These are phyloP conservation scores for Gracilaria gracilis DNA, from an alignment of 23 red algal species.

Conservation along the genomic window DNA sequence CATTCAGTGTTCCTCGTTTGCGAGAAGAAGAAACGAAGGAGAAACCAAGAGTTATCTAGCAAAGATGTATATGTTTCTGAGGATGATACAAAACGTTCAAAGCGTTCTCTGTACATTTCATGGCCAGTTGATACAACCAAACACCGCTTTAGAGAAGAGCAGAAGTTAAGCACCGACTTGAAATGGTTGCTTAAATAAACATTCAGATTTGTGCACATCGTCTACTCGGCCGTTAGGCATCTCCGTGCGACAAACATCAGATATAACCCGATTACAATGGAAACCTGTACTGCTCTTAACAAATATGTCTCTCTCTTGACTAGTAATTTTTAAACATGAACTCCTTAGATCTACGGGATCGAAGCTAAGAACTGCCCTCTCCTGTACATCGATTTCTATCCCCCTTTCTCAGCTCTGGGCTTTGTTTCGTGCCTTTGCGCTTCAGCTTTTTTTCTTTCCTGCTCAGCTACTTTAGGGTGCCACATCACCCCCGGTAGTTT, in stretches of 20 bases:
- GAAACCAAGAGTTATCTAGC: conserved; percentile 6
- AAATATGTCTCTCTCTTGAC: no score
- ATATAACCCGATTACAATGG: no score
- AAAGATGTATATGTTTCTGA: not conserved
- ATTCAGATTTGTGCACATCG: no score
- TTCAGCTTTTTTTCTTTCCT: conserved; percentile 40
- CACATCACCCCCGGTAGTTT: conserved; percentile 60
- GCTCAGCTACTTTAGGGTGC: conserved; percentile 50
- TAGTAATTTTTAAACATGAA: not conserved
- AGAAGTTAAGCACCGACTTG: no score
- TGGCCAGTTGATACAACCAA: not conserved
- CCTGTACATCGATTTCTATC: not conserved
- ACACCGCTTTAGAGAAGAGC: no score
- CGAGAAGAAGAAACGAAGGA: not conserved
- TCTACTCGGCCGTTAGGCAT: no score
- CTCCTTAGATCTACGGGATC: not conserved
- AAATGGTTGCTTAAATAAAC: no score
- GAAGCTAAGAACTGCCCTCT: not conserved
- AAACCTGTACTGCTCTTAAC: no score
- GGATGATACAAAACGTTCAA: not conserved
- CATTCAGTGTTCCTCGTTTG: not conserved
- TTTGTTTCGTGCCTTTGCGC: not conserved
- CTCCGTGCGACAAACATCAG: no score
- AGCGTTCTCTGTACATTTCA: not conserved
- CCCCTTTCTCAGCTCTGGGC: not conserved